Conservation (phyloP, 1,284 basidiomycete genomes). For the Pascua sp. region DNA sequence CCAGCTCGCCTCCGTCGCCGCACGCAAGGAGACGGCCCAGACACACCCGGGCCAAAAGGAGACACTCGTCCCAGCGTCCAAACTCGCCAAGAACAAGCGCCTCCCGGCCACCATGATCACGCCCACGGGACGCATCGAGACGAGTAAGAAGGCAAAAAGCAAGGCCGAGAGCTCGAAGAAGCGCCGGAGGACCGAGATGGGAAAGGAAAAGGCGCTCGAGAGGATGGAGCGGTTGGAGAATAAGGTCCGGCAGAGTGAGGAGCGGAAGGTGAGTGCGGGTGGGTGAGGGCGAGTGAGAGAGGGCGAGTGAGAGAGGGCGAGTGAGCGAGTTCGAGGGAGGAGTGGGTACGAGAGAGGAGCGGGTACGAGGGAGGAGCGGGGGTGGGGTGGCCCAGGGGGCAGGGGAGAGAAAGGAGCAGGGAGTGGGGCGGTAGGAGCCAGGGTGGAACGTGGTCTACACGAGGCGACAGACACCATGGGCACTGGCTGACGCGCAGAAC, state of each 20-base stretch:
- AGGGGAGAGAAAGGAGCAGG: no score
- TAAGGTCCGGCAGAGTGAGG: constrained; percentile 32
- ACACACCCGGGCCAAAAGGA: constrained; percentile 16
- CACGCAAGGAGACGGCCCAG: constrained; percentile 18
- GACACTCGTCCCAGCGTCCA: constrained; percentile 26
- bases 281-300: no score
- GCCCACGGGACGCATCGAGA: constrained; percentile 29
- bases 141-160: constrained; percentile 25
- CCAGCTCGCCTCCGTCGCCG: constrained; percentile 13
- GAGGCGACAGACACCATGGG: not conserved
- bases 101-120: constrained; percentile 47
- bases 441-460: no score
- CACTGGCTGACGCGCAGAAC: constrained; percentile 19
- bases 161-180: constrained; percentile 20
- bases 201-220: constrained; percentile 38
- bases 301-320: no score
- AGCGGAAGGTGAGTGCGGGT: constrained; percentile 35
- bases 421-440: no score
- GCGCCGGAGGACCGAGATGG: constrained; percentile 26
- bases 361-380: no score
- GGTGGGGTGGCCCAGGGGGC: no score
- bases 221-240: constrained; percentile 26
- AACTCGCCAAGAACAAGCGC: constrained; percentile 42
- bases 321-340: no score
- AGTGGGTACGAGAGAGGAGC: no score